phyloP scores from a whole-genome alignment of 768 basidiomycete genomes.

The Pleurotus eryngii region DNA sequence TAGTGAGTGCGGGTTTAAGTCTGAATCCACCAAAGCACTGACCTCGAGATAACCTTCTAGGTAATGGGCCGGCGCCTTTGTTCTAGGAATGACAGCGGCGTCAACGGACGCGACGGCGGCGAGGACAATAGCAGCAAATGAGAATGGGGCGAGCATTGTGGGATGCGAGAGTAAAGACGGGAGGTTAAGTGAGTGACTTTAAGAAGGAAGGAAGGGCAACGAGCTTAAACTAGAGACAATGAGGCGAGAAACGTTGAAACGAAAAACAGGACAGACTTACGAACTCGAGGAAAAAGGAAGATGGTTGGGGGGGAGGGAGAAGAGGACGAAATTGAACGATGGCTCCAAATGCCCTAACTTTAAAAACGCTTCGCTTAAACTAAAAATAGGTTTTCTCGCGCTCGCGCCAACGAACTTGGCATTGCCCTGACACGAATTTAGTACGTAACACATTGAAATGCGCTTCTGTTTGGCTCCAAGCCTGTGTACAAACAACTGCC shows the following conservation, averaged over 20 bases:
- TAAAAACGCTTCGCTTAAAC: background rate
- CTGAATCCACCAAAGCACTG: conserved; percentile 4
- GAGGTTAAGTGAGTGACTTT: conserved; percentile 20
- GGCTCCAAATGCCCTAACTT: conserved; percentile 7
- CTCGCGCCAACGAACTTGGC: background rate
- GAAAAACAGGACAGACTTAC: conserved; percentile 29
- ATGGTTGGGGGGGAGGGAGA: conserved; percentile 13
- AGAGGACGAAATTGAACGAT: conserved; percentile 11
- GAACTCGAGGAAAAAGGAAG: conserved; percentile 20
- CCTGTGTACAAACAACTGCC: conserved; percentile 1
- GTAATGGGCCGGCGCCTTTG: conserved; percentile 40
- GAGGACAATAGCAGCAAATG: conserved; percentile 43
- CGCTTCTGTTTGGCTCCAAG: background rate
- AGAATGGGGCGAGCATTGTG: conserved; percentile 36
- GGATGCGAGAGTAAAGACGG: conserved; percentile 13
- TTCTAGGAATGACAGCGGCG: conserved; percentile 38
- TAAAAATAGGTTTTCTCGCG: conserved; percentile 9
- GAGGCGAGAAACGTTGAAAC: conserved; percentile 21
- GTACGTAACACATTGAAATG: background rate
- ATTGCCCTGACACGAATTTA: background rate
- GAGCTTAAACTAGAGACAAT: conserved; percentile 26
- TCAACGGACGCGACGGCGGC: conserved; percentile 35
- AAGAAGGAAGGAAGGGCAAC: conserved; percentile 17
- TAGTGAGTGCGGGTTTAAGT: background rate
- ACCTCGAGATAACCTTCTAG: conserved; percentile 44